Base-by-base conservation (phyloP, 495 filamentous ascomycete genomes). In the Friedmanniomyces simplex region DNA sequence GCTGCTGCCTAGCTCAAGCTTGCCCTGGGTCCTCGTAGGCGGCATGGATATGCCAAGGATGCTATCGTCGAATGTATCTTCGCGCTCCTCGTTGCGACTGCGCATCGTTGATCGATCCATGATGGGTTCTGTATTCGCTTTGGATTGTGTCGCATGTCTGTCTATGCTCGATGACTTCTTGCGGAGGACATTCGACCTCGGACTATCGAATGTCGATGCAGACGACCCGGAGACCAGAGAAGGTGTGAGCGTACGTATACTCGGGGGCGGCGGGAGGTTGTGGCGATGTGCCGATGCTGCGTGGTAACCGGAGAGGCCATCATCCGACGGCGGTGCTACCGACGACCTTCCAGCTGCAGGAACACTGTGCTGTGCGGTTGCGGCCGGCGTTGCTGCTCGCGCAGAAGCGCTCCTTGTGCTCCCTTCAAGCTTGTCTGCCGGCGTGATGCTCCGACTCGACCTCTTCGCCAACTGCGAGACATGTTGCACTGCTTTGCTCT, bases 221-320 rank as follows among this genome's bases (percentile, higher is more conserved):
- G 71, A 71, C 0, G 71, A 69, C 13, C 71, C 71, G 24, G 71
- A 73, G 16, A 67, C 66, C 11, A 72, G 65, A 1, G 71, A 73
- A 24, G 71, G 69, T 4, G 71, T 32, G 28, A 3, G 4, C 10
- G 28, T 72, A 11, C 65, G 66, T 11, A 62, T 58, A 18, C 18
- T 52, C 12, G 57, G 21, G 5, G 48, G 42, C 11, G 57, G 57
- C 24, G 43, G 41, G 7, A 48, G 24, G 21, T 26, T 32, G 43
- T 55, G 39, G 46, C 24, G 21, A 24, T 25, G 13, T 11, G 30
- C 42, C 16, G 28, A 26, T 7, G 25, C n/a, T 10, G 47, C 24
- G 34, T 11, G 10, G 30, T 1, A 11, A 7, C 14, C 54, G 34
- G 59, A 12, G 21, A 22, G 22, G 16, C 20, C 14, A 12, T 22